Evolutionary conservation across 2,329 filamentous ascomycete species (phyloP), one percentile per base, ranked within the genome.

Genomic region (Pseudonectria buxi): DNA sequence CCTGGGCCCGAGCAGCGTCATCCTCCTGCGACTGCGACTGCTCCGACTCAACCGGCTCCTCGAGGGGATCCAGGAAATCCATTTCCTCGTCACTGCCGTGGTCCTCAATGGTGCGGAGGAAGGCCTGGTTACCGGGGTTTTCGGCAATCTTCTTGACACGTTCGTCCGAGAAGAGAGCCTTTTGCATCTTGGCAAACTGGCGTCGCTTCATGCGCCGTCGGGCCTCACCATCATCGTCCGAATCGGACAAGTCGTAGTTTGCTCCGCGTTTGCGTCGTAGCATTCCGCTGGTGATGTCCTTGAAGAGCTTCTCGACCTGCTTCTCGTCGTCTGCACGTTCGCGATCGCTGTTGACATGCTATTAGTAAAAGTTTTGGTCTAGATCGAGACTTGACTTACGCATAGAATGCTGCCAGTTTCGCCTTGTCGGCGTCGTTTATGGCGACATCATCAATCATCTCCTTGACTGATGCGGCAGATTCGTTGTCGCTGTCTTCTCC

Each of bases 171-270:
- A 95, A 75, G 7, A 98, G 72, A 6, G 89, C 85, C 58, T 87
- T 88, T 37, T 88, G 83, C 83, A 95, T 94, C 63, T 86, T 86
- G 25, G 84, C 84, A 60, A 94, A 94, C 54, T 95, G 86, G 26
- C 81, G 75, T 34, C 87, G 82, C 68, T 94, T 95, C 68, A 83
- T 79, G 33, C 86, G 79, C 30, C 84, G 78, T 29, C 79, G 76
- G 22, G 83, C 77, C 51, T 90, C 85, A 13, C 83, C 78, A 44
- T 84, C 87, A 49, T 95, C 90, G 47, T 95, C 90, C 3, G 86
- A 90, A 57, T 96, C 92, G 5, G 87, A 89, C 14, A 94, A 74
- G 50, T 90, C 85, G 44, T 89, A 81, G 50, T 89, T 84, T 56
- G 85, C 74, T 43, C 82, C 84, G 55, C 85, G 81, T 57, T 94